phyloP scores from a whole-genome alignment of 116 monocot genomes.

The Posidonia oceanica region DNA sequence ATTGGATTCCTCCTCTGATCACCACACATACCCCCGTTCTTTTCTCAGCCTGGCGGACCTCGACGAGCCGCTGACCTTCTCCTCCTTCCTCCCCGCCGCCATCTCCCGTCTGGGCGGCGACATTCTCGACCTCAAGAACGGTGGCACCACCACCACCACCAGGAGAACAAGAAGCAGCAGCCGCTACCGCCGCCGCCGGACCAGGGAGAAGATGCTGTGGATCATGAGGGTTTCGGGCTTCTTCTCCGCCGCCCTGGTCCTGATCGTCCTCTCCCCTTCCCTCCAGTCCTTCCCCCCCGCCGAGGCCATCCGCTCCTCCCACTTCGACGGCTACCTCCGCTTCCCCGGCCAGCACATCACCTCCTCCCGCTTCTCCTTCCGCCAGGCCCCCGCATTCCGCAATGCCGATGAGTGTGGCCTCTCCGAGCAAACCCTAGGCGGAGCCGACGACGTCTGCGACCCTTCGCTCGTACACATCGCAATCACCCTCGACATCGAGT shows the following conservation, averaged over 20 bases:
- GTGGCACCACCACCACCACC: background rate
- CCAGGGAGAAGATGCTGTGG: slow-evolving; percentile 46
- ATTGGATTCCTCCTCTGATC: background rate
- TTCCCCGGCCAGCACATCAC: background rate
- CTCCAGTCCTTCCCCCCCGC: slow-evolving; percentile 88
- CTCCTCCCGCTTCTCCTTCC: slow-evolving; percentile 22
- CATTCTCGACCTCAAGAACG: background rate
- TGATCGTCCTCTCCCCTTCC: slow-evolving; percentile 77
- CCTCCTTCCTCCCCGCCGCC: background rate
- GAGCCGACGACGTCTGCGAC: slow-evolving; percentile 22
- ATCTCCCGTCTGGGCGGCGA: background rate
- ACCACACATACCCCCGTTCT: background rate
- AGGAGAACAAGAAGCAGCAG: background rate
- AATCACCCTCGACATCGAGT: slow-evolving; percentile 58
- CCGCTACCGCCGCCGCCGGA: background rate
- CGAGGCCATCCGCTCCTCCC: slow-evolving; percentile 88
- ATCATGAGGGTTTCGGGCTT: slow-evolving; percentile 57
- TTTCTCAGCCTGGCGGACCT: slow-evolving; percentile 16
- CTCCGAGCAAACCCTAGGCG: background rate
- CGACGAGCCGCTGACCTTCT: slow-evolving; percentile 1
- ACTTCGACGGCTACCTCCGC: slow-evolving; percentile 43
- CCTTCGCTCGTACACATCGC: slow-evolving; percentile 67
- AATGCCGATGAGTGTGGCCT: slow-evolving; percentile 37
- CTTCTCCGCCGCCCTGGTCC: slow-evolving; percentile 46
- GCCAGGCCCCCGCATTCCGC: slow-evolving; percentile 34